phyloP scores from a whole-genome alignment of 2,329 filamentous ascomycete genomes.

The Colletotrichum sp. region DNA sequence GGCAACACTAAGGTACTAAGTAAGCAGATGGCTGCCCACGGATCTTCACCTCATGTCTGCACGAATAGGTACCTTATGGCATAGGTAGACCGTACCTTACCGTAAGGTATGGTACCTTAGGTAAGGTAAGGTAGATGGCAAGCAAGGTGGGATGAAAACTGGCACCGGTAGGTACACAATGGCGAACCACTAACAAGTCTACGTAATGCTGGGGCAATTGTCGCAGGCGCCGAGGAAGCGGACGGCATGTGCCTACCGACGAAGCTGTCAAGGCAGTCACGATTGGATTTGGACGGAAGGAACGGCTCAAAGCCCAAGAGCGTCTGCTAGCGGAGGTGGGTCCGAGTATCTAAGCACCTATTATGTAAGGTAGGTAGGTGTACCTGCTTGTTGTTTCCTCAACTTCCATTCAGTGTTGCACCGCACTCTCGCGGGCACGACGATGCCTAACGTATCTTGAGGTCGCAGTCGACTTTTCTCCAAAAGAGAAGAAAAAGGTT shows the following conservation, averaged over 20 bases:
- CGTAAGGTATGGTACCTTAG: no score
- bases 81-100: neutral
- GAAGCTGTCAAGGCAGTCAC: neutral
- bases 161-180: neutral
- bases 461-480: neutral
- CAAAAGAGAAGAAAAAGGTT: neutral
- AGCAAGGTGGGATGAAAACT: neutral
- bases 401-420: neutral
- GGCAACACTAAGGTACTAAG: neutral
- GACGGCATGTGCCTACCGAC: slow-evolving; percentile 4
- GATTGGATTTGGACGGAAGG: slow-evolving; percentile 19
- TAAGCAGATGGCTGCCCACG: neutral
- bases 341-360: neutral
- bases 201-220: slow-evolving; percentile 10
- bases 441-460: neutral
- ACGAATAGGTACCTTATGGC: neutral
- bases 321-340: slow-evolving; percentile 14
- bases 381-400: neutral
- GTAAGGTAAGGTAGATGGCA: neutral
- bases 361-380: neutral
- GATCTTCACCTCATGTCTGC: neutral
- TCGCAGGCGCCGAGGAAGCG: slow-evolving; percentile 10
- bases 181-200: slow-evolving; percentile 1
- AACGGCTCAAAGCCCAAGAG: slow-evolving; percentile 14
- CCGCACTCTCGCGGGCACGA: neutral